phyloP scores from a whole-genome alignment of 2,329 filamentous ascomycete species.

The Aspergillus chevalieri region DNA sequence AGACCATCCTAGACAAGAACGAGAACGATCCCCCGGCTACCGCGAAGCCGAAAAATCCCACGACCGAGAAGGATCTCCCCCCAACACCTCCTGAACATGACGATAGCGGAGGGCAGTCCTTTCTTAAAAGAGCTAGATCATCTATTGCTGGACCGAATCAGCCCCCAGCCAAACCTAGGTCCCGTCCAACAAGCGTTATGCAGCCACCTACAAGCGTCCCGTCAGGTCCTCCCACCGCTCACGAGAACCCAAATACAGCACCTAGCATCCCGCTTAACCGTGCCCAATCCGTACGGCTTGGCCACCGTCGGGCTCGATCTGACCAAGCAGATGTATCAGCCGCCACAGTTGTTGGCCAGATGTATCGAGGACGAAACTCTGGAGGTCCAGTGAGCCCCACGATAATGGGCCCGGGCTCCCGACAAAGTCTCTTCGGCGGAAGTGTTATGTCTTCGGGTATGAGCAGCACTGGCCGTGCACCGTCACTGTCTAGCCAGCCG shows the following conservation, averaged over 20 bases:
- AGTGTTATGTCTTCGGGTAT: constrained; percentile 50
- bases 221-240: constrained; percentile 27
- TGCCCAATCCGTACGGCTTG: constrained; percentile 33
- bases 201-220: constrained; percentile 26
- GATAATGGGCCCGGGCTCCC: constrained; percentile 33
- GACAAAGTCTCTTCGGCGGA: constrained; percentile 36
- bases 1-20: constrained; percentile 82
- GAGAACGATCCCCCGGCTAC: constrained; percentile 42
- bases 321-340: constrained; percentile 46
- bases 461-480: constrained; percentile 48
- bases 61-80: constrained; percentile 73
- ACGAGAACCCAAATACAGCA: constrained; percentile 44
- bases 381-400: constrained; percentile 53
- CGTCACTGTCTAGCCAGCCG: constrained; percentile 46
- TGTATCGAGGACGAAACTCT: constrained; percentile 65
- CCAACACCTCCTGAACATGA: constrained; percentile 59
- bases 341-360: constrained; percentile 75
- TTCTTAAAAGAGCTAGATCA: constrained; percentile 57
- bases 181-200: constrained; percentile 42
- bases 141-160: constrained; percentile 44
- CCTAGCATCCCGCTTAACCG: constrained; percentile 44
- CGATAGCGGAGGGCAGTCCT: constrained; percentile 38
- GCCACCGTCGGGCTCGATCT: constrained; percentile 45
- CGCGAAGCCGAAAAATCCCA: constrained; percentile 19
- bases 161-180: constrained; percentile 35